Percentiles rank a stretch among this genome's conserved stretches.
These are phyloP conservation scores for Tetrapyrgos nigripes DNA, from an alignment of 1,284 basidiomycete species.

Conservation along the genomic window DNA sequence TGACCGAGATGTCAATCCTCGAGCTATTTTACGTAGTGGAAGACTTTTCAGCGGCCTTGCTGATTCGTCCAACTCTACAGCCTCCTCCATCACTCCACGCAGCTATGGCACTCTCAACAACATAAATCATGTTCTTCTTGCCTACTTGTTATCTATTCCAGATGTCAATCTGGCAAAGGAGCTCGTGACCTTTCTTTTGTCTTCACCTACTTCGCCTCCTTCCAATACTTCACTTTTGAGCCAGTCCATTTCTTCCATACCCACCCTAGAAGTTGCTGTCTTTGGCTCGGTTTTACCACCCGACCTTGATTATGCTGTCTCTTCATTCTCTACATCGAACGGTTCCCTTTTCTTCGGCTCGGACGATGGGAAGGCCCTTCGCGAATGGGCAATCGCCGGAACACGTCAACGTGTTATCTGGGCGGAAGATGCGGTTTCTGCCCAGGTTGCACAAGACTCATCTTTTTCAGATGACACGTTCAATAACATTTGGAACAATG, in stretches of 20 bases:
- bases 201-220: constrained; percentile 47
- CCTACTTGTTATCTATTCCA: constrained; percentile 61
- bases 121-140: constrained; percentile 62
- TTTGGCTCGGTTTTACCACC: constrained; percentile 58
- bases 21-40: constrained; percentile 57
- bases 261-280: constrained; percentile 63
- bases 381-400: constrained; percentile 59
- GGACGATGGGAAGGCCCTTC: constrained; percentile 49
- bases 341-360: constrained; percentile 67
- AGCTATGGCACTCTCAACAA: constrained; percentile 60
- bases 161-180: constrained; percentile 51
- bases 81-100: constrained; percentile 51
- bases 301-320: constrained; percentile 54
- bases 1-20: constrained; percentile 46
- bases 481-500: constrained; percentile 56
- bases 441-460: constrained; percentile 55
- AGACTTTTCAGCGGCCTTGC: constrained; percentile 55
- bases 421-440: constrained; percentile 57
- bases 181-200: constrained; percentile 56
- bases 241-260: constrained; percentile 50
- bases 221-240: constrained; percentile 45
- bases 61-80: constrained; percentile 32
- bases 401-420: constrained; percentile 49
- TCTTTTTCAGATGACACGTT: constrained; percentile 50
- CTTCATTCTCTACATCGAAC: constrained; percentile 58